Conservation (phyloP, 179 eudicot genomes). For the Drosera spatulata region DNA sequence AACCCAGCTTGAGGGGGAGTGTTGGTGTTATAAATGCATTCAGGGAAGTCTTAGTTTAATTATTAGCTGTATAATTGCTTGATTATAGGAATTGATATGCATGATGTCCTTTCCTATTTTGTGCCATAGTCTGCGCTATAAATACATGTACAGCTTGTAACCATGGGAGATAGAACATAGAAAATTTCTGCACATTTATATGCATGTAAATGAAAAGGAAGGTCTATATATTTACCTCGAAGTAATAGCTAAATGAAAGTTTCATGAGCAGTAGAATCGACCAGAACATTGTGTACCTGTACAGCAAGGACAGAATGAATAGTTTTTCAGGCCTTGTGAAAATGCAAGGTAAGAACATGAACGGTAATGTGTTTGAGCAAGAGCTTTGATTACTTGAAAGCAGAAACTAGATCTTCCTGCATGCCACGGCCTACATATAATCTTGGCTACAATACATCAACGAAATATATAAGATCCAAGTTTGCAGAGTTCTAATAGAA, state of each 20-base stretch:
- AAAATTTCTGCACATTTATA: too few species aligned
- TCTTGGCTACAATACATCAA: slow-evolving; percentile 52
- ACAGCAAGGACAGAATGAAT: slow-evolving; percentile 4
- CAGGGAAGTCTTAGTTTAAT: too few species aligned
- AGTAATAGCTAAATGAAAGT: slow-evolving; percentile 82
- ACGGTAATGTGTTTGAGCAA: slow-evolving; percentile 4
- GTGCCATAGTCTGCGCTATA: too few species aligned
- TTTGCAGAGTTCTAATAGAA: too few species aligned
- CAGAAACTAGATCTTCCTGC: slow-evolving; percentile 88
- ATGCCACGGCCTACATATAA: slow-evolving; percentile 91
- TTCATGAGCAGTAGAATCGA: slow-evolving; percentile 75
- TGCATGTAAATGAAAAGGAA: not conserved
- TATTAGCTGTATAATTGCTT: too few species aligned
- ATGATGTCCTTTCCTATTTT: too few species aligned
- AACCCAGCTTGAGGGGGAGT: too few species aligned
- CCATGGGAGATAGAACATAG: too few species aligned
- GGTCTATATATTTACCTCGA: slow-evolving; percentile 52
- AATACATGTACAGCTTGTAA: too few species aligned
- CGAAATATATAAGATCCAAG: not conserved
- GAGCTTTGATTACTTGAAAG: slow-evolving; percentile 49
- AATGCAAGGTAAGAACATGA: slow-evolving; percentile 5
- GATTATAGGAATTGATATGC: too few species aligned
- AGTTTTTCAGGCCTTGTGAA: not conserved
- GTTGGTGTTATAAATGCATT: too few species aligned
- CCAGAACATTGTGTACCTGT: slow-evolving; percentile 94